A percentile compares a stretch with the other conserved stretches of the same genome.
Conservation (phyloP, 2,329 filamentous ascomycete genomes). For the Penicillium sp. region DNA sequence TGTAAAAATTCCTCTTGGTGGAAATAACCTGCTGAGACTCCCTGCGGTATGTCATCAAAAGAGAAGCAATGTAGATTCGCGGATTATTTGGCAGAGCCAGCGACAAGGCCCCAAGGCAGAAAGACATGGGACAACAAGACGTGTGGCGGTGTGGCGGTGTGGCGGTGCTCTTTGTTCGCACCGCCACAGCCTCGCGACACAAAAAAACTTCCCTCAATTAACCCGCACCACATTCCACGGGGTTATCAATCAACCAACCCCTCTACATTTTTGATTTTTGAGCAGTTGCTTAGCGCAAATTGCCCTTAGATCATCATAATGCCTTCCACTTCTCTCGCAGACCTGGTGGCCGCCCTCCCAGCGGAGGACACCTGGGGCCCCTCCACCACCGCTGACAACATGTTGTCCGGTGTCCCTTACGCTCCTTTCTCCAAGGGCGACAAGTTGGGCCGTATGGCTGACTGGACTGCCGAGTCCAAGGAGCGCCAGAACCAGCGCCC, state of each 20-base stretch:
- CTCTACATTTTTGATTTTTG: constrained; percentile 17
- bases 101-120: too few relatives aligned
- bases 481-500: constrained; percentile 69
- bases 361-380: constrained; percentile 86
- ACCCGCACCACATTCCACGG: constrained; percentile 25
- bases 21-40: neutral
- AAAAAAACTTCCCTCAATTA: constrained; percentile 29
- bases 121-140: neutral
- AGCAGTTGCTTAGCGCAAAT: constrained; percentile 11
- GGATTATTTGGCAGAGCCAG: too few relatives aligned
- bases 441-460: constrained; percentile 98
- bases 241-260: constrained; percentile 14
- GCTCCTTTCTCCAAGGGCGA: constrained; percentile 98
- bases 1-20: too few relatives aligned
- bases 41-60: neutral
- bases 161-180: constrained; percentile 10
- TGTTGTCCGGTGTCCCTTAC: constrained; percentile 91
- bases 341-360: constrained; percentile 71
- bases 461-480: constrained; percentile 94
- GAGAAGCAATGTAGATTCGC: too few relatives aligned
- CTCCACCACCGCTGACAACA: constrained; percentile 77
- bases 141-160: constrained; percentile 22
- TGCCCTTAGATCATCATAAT: constrained; percentile 34
- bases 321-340: constrained; percentile 59
- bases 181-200: constrained; percentile 30